A percentile compares a stretch with the other conserved stretches of the same genome.
phyloP scores from a whole-genome alignment of 371 early-diverging fungal genomes.

The Mucor velutinosus region DNA sequence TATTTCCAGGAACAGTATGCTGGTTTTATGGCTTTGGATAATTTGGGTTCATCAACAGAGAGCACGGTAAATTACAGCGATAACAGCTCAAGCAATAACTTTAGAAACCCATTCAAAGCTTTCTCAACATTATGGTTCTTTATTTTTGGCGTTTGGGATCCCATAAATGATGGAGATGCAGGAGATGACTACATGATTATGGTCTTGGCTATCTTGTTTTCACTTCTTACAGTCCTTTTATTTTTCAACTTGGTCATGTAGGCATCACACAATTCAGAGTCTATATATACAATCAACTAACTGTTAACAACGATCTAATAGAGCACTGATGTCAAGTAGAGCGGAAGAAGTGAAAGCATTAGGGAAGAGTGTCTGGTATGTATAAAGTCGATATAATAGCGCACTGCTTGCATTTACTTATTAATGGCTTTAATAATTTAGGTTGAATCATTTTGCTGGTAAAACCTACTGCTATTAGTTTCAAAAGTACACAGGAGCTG shows the following conservation, averaged over 20 bases:
- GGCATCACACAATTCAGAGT: not conserved
- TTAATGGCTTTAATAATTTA: not conserved
- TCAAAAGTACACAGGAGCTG: too few species aligned
- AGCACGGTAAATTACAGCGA: not conserved
- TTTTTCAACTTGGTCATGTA: not conserved
- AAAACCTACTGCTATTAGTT: not conserved
- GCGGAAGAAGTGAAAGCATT: not conserved
- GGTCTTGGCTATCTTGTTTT: not conserved
- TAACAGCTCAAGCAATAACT: not conserved
- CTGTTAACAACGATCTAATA: not conserved
- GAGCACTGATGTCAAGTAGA: not conserved
- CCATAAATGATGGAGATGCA: not conserved
- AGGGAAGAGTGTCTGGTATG: not conserved
- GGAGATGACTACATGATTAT: not conserved
- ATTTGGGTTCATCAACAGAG: too few species aligned
- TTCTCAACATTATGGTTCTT: not conserved
- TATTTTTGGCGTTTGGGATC: not conserved
- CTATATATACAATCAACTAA: not conserved
- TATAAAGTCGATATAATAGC: not conserved
- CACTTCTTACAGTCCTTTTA: not conserved
- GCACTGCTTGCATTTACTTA: too few species aligned
- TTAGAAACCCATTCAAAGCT: not conserved
- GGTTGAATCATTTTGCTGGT: not conserved
- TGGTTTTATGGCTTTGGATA: not conserved
- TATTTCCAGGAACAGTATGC: not conserved